Evolutionary conservation across 1,139 yeast species (phyloP).

Genomic region (Pneumocystis canis): DNA sequence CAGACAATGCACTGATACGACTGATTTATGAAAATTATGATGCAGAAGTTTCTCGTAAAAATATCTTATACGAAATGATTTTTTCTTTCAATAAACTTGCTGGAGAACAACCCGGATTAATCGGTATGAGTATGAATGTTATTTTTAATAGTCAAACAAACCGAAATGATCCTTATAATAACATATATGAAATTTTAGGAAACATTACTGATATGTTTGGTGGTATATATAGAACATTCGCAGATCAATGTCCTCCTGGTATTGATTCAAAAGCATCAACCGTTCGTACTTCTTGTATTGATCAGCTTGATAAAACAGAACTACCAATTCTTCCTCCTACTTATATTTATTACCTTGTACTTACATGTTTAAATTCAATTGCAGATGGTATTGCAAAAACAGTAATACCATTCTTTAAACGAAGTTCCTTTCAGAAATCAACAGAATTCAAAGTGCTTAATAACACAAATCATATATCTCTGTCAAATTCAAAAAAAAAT

Average conservation of each 20-base stretch:
- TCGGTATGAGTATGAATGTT: constrained; percentile 10
- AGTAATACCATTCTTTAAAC: constrained; percentile 13
- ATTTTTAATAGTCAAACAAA: constrained; percentile 1
- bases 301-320: constrained; percentile 61
- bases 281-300: constrained; percentile 46
- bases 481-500: background rate
- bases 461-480: background rate
- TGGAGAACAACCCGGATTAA: constrained; percentile 14
- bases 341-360: constrained; percentile 46
- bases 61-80: constrained; percentile 46
- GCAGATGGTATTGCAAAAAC: constrained; percentile 40
- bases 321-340: constrained; percentile 50
- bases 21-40: constrained; percentile 52
- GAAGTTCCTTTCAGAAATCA: constrained; percentile 5
- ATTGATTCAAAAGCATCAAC: constrained; percentile 24
- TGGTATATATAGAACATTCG: constrained; percentile 6
- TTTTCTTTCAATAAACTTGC: constrained; percentile 27
- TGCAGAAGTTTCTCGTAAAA: constrained; percentile 39
- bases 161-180: background rate
- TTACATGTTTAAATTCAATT: constrained; percentile 38
- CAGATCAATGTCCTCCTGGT: constrained; percentile 6
- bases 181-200: background rate
- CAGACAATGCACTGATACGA: constrained; percentile 40
- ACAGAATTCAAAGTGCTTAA: constrained; percentile 4
- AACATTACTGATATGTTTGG: constrained; percentile 11